These are phyloP conservation scores for Colletotrichum graminicola DNA, from an alignment of 2,329 filamentous ascomycete genomes.

Conservation along the genomic window DNA sequence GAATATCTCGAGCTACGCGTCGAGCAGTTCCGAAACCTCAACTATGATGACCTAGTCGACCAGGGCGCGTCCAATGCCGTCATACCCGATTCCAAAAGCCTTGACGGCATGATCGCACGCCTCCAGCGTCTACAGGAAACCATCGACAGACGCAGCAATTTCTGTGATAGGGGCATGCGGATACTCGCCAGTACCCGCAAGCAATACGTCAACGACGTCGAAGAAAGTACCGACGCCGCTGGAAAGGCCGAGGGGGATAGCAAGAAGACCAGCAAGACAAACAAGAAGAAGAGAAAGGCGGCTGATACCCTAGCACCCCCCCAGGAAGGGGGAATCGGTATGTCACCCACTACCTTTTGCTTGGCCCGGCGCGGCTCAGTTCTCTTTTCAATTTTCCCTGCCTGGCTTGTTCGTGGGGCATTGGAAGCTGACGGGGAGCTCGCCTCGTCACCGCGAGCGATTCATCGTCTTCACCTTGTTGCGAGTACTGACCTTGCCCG, in stretches of 20 bases:
- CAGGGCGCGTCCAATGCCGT: constrained; percentile 66
- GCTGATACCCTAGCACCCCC: constrained; percentile 68
- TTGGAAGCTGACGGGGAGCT: constrained; percentile 19
- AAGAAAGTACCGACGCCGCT: constrained; percentile 60
- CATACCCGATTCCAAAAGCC: constrained; percentile 72
- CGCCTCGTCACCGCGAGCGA: constrained; percentile 25
- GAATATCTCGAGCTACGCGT: constrained; percentile 76
- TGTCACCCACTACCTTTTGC: constrained; percentile 18
- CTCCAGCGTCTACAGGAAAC: constrained; percentile 74
- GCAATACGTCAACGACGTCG: constrained; percentile 67
- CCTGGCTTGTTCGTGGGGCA: constrained; percentile 30
- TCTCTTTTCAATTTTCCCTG: constrained; percentile 14
- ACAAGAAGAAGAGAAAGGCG: constrained; percentile 85
- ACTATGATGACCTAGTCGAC: constrained; percentile 79
- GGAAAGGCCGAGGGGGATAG: constrained; percentile 61
- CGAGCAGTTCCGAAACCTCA: constrained; percentile 69
- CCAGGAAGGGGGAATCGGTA: constrained; percentile 61
- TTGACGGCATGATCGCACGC: constrained; percentile 73
- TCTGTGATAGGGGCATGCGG: constrained; percentile 80
- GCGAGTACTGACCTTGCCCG: constrained; percentile 36
- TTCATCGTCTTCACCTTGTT: constrained; percentile 27
- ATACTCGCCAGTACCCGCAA: constrained; percentile 76
- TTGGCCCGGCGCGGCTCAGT: constrained; percentile 29
- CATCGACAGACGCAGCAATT: constrained; percentile 74
- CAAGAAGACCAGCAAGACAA: constrained; percentile 57